A percentile compares a stretch with the other conserved stretches of the same genome.
Evolutionary conservation across 2,329 filamentous ascomycete species (phyloP).

Genomic region (Neobulgaria alba): DNA sequence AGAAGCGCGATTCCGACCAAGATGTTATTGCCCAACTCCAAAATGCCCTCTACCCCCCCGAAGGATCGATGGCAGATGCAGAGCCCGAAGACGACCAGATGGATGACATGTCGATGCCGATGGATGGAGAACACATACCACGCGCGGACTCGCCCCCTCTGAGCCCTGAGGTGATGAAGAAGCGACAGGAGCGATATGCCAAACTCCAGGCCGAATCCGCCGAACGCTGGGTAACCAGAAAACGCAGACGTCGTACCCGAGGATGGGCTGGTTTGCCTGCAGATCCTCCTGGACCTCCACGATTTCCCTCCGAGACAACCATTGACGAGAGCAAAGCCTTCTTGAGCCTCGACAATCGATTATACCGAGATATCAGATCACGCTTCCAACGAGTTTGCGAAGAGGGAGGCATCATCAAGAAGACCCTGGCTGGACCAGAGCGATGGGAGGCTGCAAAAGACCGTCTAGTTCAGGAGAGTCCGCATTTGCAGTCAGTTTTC

Average conservation of each 20-base stretch:
- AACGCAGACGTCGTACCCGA: constrained; percentile 58
- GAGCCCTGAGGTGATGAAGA: constrained; percentile 40
- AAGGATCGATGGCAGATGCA: constrained; percentile 22
- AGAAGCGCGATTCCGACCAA: constrained; percentile 28
- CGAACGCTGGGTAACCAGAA: constrained; percentile 53
- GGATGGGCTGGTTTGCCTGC: constrained; percentile 60
- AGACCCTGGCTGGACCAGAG: constrained; percentile 64
- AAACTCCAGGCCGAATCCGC: constrained; percentile 50
- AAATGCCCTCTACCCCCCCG: constrained; percentile 25
- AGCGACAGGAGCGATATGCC: constrained; percentile 44
- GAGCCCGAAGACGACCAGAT: constrained; percentile 22
- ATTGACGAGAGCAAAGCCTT: constrained; percentile 69
- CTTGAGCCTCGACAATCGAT: constrained; percentile 51
- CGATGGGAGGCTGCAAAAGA: constrained; percentile 66
- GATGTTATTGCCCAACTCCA: constrained; percentile 29
- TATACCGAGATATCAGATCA: constrained; percentile 57
- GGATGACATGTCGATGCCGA: constrained; percentile 20
- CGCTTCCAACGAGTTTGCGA: constrained; percentile 65
- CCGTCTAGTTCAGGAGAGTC: constrained; percentile 53
- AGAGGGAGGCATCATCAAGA: constrained; percentile 60
- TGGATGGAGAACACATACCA: constrained; percentile 5
- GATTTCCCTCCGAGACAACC: constrained; percentile 76
- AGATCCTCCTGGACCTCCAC: constrained; percentile 58
- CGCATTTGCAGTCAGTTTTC: constrained; percentile 55
- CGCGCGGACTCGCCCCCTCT: constrained; percentile 29